Evolutionary conservation across 192 early-diverging fungal species (phyloP), one percentile per base, ranked within the genome.

Genomic region (Thoreauomyces humboldtii): DNA sequence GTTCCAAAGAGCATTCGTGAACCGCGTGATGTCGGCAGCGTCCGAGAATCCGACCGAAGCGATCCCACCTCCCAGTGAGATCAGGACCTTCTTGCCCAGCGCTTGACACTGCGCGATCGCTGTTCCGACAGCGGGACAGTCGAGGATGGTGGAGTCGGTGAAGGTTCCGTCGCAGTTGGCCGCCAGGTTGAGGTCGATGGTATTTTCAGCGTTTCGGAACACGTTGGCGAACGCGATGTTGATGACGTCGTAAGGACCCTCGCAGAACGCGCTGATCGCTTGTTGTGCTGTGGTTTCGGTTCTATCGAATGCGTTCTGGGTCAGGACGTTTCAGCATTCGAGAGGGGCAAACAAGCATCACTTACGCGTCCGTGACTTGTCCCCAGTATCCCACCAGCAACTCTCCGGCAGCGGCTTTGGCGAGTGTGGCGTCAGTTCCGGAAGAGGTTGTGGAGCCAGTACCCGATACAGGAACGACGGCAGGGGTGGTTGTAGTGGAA

Each of bases 141-240:
- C 32, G 17, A 58, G 54, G 28, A 56, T 44, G 31, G 58, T 60
- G 42, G 57, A 53, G 2, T 58, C 65, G 9, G 35, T 22, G 24
- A 50, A 42, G 1, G 55, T 61, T 5, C 29, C 64, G 32, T 37
- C 46, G 58, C 71, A 72, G 21, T 67, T 56, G 50, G 14, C 54
- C 5, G 71, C 52, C 6, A 72, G 45, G 51, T 72, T 72, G 62
- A 72, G 59, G 33, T 65, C 65, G 38, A 72, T 67, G 56, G 64
- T 65, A 36, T 54, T 67, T 50, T 72, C 71, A 36, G 64, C 59
- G 29, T 66, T 66, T 22, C 63, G 54, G 42, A 72, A 72, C 4
- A 63, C 71, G 42, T 48, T 67, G 21, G 65, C 45, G 36, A 72
- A 72, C 0, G 71, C 63, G 35, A 72, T 51, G 47, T 66, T 67